Percentiles rank a stretch among this genome's conserved stretches.
These are phyloP conservation scores for Lipomyces yamadae DNA, from an alignment of 805 yeast species.

Conservation along the genomic window DNA sequence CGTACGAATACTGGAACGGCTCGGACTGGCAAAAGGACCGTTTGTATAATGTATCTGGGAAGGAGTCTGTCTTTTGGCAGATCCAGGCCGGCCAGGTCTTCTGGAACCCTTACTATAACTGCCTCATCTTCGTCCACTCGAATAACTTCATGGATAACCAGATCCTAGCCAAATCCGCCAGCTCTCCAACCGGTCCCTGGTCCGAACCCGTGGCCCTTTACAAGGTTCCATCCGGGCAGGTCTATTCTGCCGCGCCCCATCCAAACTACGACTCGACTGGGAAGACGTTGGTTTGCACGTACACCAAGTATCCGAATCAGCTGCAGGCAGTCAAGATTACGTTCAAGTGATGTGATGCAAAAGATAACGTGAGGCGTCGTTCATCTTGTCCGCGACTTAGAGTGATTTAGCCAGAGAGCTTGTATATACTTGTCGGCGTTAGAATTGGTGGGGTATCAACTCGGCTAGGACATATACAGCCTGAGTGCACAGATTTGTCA, in stretches of 20 bases:
- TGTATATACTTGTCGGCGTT: no score
- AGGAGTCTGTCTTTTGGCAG: constrained; percentile 7
- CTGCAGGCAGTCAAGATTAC: constrained; percentile 6
- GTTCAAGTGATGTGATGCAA: not conserved
- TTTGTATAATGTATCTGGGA: constrained; percentile 9
- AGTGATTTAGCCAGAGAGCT: no score
- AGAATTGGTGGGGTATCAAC: no score
- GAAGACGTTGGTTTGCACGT: constrained; percentile 10
- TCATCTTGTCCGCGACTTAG: no score
- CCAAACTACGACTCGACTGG: constrained; percentile 10
- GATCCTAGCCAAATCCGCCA: not conserved
- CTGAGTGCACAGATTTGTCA: no score
- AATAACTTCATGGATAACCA: constrained; percentile 7
- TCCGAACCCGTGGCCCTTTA: constrained; percentile 1
- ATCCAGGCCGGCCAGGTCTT: constrained; percentile 7
- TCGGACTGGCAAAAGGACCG: constrained; percentile 3
- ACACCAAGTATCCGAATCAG: constrained; percentile 4
- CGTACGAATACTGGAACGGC: constrained; percentile 15
- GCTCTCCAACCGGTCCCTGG: constrained; percentile 13
- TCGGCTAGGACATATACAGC: no score
- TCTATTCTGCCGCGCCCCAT: constrained; percentile 6
- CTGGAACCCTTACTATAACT: constrained; percentile 2
- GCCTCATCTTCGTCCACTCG: constrained; percentile 8
- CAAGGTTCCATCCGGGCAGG: constrained; percentile 1
- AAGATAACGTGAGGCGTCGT: no score